phyloP scores from a whole-genome alignment of 2,329 filamentous ascomycete species.

The Blastomyces gilchristii region DNA sequence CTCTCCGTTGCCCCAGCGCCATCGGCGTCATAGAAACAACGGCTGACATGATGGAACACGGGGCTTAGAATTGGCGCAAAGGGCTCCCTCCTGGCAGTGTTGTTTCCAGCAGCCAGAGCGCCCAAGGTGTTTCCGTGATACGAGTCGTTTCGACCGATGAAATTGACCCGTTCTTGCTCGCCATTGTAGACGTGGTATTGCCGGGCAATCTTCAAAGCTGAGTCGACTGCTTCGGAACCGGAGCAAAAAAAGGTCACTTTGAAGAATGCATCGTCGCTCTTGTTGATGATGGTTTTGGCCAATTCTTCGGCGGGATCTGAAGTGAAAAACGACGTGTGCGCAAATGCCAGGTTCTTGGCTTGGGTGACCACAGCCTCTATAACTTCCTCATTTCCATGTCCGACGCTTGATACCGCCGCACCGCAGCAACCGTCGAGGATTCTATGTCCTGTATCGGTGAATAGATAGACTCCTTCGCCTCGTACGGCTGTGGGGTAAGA shows the following conservation, averaged over 20 bases:
- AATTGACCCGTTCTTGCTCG: conserved; percentile 29
- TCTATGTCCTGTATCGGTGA: conserved; percentile 33
- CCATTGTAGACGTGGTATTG: conserved; percentile 40
- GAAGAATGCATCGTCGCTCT: conserved; percentile 15
- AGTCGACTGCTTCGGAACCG: conserved; percentile 36
- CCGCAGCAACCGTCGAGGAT: conserved; percentile 41
- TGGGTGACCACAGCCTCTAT: conserved; percentile 35
- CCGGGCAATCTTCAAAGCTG: conserved; percentile 40
- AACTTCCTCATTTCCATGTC: conserved; percentile 37
- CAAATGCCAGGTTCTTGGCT: conserved; percentile 35
- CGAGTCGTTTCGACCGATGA: conserved; percentile 38
- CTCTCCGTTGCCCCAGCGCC: background rate
- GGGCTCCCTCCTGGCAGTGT: conserved; percentile 25
- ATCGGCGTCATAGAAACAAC: conserved; percentile 7
- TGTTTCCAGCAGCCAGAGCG: conserved; percentile 34
- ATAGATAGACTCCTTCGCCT: conserved; percentile 32
- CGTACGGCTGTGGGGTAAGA: conserved; percentile 15
- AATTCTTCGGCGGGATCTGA: conserved; percentile 34
- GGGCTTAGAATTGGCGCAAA: conserved; percentile 25
- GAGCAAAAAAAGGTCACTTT: conserved; percentile 19
- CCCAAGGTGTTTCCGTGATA: conserved; percentile 46
- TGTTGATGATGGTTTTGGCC: conserved; percentile 29
- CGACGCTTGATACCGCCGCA: conserved; percentile 40
- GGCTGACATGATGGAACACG: conserved; percentile 5
- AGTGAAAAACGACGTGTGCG: conserved; percentile 37